Conservation (phyloP, 768 basidiomycete species). For the Podaxis sp. region DNA sequence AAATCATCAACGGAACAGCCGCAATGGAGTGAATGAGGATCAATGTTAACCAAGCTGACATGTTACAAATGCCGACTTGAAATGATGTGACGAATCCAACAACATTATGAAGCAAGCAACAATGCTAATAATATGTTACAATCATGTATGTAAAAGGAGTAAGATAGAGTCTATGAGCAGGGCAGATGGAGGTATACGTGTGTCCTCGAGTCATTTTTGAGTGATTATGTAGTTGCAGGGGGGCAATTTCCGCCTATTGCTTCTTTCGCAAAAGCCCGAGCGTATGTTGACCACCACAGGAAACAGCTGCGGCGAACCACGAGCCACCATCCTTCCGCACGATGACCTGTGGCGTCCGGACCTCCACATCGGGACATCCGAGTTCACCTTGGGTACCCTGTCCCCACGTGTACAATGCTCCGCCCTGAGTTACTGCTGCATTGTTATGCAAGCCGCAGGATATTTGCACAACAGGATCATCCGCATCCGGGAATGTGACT, state of each 20-base stretch:
- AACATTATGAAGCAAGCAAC: not conserved
- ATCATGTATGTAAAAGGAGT: conserved; percentile 1
- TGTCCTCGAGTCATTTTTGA: not conserved
- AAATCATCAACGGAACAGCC: not conserved
- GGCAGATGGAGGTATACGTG: not conserved
- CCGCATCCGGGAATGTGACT: conserved; percentile 56
- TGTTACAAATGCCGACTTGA: not conserved
- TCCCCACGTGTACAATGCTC: conserved; percentile 75
- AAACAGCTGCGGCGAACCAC: conserved; percentile 60
- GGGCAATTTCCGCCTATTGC: conserved; percentile 16
- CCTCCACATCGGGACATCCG: conserved; percentile 57
- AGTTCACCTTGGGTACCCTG: conserved; percentile 76
- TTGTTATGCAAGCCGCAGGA: conserved; percentile 71
- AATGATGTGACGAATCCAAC: not conserved
- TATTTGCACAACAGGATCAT: conserved; percentile 63
- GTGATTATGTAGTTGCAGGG: not conserved
- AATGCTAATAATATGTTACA: not conserved
- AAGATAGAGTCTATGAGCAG: not conserved
- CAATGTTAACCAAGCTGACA: not conserved
- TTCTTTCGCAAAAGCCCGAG: conserved; percentile 70
- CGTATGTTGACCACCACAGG: conserved; percentile 80
- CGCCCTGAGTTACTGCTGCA: conserved; percentile 61
- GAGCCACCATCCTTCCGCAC: conserved; percentile 70
- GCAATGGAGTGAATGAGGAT: too few species aligned
- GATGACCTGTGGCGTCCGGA: conserved; percentile 58